A percentile compares a stretch with the other conserved stretches of the same genome.
phyloP scores from a whole-genome alignment of 2,329 filamentous ascomycete species.

The Dothistroma septosporum region DNA sequence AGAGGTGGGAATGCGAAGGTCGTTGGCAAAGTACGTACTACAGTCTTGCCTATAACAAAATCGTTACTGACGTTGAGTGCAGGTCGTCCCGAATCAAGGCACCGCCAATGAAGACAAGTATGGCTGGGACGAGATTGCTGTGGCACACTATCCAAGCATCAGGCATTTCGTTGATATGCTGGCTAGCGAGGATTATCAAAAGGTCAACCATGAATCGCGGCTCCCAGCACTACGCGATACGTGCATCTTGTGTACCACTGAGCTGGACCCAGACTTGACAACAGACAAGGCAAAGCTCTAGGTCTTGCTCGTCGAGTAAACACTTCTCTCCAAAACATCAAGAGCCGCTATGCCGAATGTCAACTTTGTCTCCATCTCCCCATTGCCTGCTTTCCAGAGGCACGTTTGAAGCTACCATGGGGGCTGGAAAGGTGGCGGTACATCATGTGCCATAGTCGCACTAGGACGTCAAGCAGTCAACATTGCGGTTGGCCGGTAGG shows the following conservation, averaged over 20 bases:
- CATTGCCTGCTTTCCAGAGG: too few species aligned
- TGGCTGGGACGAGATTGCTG: conserved; percentile 60
- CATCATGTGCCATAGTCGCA: too few species aligned
- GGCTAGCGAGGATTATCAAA: conserved; percentile 55
- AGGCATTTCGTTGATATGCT: conserved; percentile 60
- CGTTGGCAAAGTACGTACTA: conserved; percentile 46
- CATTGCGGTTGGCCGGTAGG: too few species aligned
- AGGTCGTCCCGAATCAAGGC: conserved; percentile 41
- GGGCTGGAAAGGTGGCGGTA: too few species aligned
- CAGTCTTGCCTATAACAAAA: background rate
- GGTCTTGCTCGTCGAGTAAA: background rate
- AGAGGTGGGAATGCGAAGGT: conserved; percentile 59
- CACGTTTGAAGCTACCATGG: too few species aligned
- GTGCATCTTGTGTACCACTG: conserved; percentile 37
- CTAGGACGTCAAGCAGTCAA: too few species aligned
- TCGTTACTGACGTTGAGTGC: background rate
- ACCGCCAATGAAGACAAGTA: conserved; percentile 25
- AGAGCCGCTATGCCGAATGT: too few species aligned
- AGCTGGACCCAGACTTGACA: conserved; percentile 30
- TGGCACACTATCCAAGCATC: conserved; percentile 63
- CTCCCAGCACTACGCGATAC: conserved; percentile 41
- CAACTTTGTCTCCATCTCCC: too few species aligned
- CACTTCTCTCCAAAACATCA: too few species aligned
- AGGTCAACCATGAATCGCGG: conserved; percentile 52
- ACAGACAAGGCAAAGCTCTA: conserved; percentile 20